Evolutionary conservation across 2,329 filamentous ascomycete genomes (phyloP).

Genomic region (Hypoxylon rubiginosum): DNA sequence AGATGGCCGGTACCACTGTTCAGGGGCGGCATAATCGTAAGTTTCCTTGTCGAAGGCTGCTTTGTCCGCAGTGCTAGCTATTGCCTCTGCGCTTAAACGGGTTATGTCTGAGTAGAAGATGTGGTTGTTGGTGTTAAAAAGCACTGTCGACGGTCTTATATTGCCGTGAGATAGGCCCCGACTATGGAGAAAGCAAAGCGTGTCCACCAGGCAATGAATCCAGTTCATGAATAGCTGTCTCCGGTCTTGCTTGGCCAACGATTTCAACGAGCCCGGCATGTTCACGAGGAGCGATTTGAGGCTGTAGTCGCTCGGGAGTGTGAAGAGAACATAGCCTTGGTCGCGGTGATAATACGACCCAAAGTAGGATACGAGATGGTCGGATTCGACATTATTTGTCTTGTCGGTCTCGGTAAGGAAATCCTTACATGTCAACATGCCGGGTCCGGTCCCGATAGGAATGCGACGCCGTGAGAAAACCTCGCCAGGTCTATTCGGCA

Average conservation of each 20-base stretch:
- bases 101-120: slow-evolving; percentile 77
- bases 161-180: slow-evolving; percentile 74
- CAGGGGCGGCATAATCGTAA: slow-evolving; percentile 81
- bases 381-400: slow-evolving; percentile 71
- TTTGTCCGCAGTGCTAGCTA: slow-evolving; percentile 59
- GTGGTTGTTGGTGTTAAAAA: slow-evolving; percentile 74
- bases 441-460: slow-evolving; percentile 61
- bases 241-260: slow-evolving; percentile 70
- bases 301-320: slow-evolving; percentile 74
- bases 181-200: slow-evolving; percentile 75
- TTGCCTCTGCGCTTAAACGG: slow-evolving; percentile 60
- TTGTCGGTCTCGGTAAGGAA: slow-evolving; percentile 73
- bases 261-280: slow-evolving; percentile 72
- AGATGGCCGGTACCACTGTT: slow-evolving; percentile 67
- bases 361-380: slow-evolving; percentile 79
- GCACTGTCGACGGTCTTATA: slow-evolving; percentile 78
- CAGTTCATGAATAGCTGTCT: slow-evolving; percentile 76
- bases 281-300: slow-evolving; percentile 76
- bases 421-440: slow-evolving; percentile 63
- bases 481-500: slow-evolving; percentile 71
- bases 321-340: slow-evolving; percentile 74
- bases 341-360: slow-evolving; percentile 77
- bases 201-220: slow-evolving; percentile 80
- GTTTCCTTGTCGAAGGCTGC: slow-evolving; percentile 73
- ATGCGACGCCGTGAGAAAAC: slow-evolving; percentile 71